These are phyloP conservation scores for Lentinula sp. DNA, from an alignment of 768 basidiomycete species.

Conservation along the genomic window DNA sequence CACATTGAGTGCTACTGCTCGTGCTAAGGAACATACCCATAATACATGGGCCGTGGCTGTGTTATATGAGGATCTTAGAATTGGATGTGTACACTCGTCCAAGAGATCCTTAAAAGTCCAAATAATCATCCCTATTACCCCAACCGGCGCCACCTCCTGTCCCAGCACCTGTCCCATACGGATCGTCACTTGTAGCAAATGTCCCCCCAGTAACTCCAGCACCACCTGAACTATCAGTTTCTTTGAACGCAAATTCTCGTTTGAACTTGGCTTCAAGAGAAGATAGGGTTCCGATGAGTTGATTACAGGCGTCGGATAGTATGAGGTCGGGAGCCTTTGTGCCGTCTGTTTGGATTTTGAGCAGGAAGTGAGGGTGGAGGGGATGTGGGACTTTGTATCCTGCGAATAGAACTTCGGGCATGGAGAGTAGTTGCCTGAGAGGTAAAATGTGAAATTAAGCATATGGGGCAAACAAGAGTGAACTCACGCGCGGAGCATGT, in stretches of 20 bases:
- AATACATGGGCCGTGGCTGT: too few relatives aligned
- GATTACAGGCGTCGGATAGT: conserved; percentile 78
- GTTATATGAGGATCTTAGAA: too few relatives aligned
- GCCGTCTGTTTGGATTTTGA: conserved; percentile 96
- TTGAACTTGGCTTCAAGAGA: conserved; percentile 73
- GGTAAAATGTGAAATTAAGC: background rate
- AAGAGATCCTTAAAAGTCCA: conserved; percentile 2
- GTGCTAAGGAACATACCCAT: too few relatives aligned
- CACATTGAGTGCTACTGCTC: too few relatives aligned
- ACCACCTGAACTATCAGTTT: conserved; percentile 38
- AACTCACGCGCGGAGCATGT: conserved; percentile 91
- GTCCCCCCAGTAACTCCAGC: conserved; percentile 29
- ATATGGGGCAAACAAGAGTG: background rate
- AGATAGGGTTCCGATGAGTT: conserved; percentile 68
- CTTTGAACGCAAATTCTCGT: conserved; percentile 77
- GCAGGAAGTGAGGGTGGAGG: conserved; percentile 86
- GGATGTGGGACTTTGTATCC: conserved; percentile 99
- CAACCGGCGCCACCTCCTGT: conserved; percentile 1
- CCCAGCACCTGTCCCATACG: conserved; percentile 4
- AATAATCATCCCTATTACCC: conserved; percentile 1
- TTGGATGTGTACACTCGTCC: too few relatives aligned
- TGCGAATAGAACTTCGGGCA: conserved; percentile 87
- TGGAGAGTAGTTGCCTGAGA: conserved; percentile 79
- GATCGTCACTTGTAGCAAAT: conserved; percentile 7
- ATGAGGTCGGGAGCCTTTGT: conserved; percentile 73